Evolutionary conservation across 768 basidiomycete species (phyloP), one percentile per base, ranked within the genome.

Genomic region (Kwoniella europaea): DNA sequence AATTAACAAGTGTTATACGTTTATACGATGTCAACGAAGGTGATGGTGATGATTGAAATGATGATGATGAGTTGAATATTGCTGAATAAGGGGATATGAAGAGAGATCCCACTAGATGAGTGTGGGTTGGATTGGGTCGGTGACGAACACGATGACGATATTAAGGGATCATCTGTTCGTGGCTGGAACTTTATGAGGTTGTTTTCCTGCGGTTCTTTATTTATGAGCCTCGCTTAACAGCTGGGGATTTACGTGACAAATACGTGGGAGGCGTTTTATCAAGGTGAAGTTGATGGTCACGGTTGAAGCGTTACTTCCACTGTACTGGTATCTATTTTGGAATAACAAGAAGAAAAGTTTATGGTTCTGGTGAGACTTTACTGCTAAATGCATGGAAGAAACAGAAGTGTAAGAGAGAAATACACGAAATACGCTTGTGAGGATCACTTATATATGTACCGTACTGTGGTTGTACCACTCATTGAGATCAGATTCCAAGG

Each of bases 101-200:
- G 35, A 7, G 29, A 58, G 29, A 58, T 35, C 54, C 24, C 15
- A 15, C 22, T 42, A n/a, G 27, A 6, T 13, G 22, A 56, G n/a
- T 56, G 55, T 15, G 13, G 57, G 57, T 58, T 13, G 57, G 13
- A 9, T 29, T 13, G n/a, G n/a, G 41, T 43, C 35, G 59, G 59
- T 61, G 59, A 61, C 59, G 59, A 61, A 43, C 42, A 15, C 42
- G 42, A 61, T 61, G 59, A 61, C 59, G 59, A 42, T 61, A 44
- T 61, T 43, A 13, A 61, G 59, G 59, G 20, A 27, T 3, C 15
- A 29, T 12, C 24, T 9, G 3, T 55, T 55, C 15, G 54, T 55
- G 54, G 54, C 54, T 55, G 54, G 54, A 55, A 55, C 54, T 55
- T 55, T 55, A 52, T 52, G 46, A 50, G 46, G 12, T 50, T 50